phyloP scores from a whole-genome alignment of 2,329 filamentous ascomycete genomes.

The Onygenales sp. region DNA sequence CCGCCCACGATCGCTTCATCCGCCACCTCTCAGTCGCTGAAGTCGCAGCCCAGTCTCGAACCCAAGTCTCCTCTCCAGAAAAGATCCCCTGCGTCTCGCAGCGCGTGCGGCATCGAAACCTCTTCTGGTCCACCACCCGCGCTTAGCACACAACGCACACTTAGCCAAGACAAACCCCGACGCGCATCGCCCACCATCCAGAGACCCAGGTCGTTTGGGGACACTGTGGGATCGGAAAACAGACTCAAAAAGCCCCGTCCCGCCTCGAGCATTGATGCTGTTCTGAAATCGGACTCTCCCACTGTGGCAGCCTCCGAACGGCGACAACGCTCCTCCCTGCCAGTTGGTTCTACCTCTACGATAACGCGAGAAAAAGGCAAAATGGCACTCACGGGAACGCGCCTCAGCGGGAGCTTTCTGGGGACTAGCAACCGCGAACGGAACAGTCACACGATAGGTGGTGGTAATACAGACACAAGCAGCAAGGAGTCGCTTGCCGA shows the following conservation, averaged over 20 bases:
- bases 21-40: slow-evolving; percentile 10
- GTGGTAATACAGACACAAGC: slow-evolving; percentile 8
- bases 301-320: slow-evolving; percentile 22
- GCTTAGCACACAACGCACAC: slow-evolving; percentile 37
- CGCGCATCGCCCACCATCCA: slow-evolving; percentile 9
- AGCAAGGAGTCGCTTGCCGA: slow-evolving; percentile 26
- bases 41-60: slow-evolving; percentile 14
- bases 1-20: slow-evolving; percentile 5
- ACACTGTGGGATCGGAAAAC: slow-evolving; percentile 4
- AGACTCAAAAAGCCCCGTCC: slow-evolving; percentile 7
- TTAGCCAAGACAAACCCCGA: slow-evolving; percentile 25
- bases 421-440: slow-evolving; percentile 11
- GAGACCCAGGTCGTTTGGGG: slow-evolving; percentile 9
- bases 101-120: slow-evolving; percentile 42
- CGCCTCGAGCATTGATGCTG: slow-evolving; percentile 15
- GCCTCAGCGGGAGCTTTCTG: slow-evolving; percentile 14
- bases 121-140: slow-evolving; percentile 41
- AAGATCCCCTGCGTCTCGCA: slow-evolving; percentile 39
- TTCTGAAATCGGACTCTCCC: slow-evolving; percentile 16
- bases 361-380: neutral
- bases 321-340: slow-evolving; percentile 1
- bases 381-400: slow-evolving; percentile 6
- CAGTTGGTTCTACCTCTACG: neutral
- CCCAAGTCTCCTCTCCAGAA: slow-evolving; percentile 14
- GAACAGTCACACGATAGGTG: neutral